Evolutionary conservation across 164 flowering plant species (phyloP), one percentile per base, ranked within the genome.

Genomic region (Nymphaea thermarum): DNA sequence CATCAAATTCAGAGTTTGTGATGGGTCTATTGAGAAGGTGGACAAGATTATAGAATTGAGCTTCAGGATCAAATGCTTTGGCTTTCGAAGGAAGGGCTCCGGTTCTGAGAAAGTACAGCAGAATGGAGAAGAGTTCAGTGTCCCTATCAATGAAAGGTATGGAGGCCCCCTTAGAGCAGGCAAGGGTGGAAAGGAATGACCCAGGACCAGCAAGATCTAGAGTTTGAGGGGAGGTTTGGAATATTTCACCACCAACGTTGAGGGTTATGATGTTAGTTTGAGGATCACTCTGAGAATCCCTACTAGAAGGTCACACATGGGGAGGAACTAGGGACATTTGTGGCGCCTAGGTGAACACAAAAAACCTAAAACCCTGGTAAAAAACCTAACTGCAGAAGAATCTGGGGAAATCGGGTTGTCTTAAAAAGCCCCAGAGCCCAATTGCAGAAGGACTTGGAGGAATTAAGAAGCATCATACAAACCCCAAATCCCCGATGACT

Each of bases 161-260:
- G 53, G 10, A 4, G 47, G 14, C 42, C 2, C 17, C 66, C 36
- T 68, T 65, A 17, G 47, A 42, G 14, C 43, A 68, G 11, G 72
- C 17, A 14, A 86, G 59, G 15, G 68, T 73, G 4, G 87, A 81
- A 53, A 94, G 79, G 59, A 91, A 64, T 4, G 97, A 88, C n/a
- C 77, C 69, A 7, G 94, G 69, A 4, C 96, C 96, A n/a, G 93
- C 84, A 4, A 69, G 71, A 66, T 78, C 10, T 42, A 95, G 83
- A 78, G 98, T 92, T 69, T 90, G 97, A 53, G 82, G 82, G 66
- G 96, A 90, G 44, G 98, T 90, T 62, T 92, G 99, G 65, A 95
- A 95, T 41, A 88, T 77, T 66, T 86, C 87, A n/a, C 98, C 99
- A 36, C 99, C 98, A 2, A 95, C 96, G 59, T 95, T 83, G 51